These are phyloP conservation scores for Neofusicoccum kwambonambiense DNA, from an alignment of 2,329 filamentous ascomycete species.

Conservation along the genomic window DNA sequence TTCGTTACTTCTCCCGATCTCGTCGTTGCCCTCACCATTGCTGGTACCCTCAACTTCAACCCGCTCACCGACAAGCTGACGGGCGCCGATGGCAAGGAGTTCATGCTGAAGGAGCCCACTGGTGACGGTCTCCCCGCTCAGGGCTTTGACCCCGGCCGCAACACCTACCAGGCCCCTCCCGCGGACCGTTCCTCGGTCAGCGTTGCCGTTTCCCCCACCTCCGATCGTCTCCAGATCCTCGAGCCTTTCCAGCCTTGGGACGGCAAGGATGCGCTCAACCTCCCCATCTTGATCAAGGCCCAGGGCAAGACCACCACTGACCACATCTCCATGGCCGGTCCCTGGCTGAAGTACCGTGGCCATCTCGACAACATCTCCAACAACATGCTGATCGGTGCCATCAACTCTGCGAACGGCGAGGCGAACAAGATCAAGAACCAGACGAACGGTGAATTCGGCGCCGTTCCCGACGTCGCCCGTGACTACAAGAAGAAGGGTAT, in stretches of 20 bases:
- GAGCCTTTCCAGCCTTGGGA: conserved; percentile 85
- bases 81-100: conserved; percentile 95
- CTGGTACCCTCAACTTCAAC: conserved; percentile 88
- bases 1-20: conserved; percentile 91
- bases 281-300: conserved; percentile 95
- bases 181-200: conserved; percentile 68
- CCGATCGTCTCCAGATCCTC: conserved; percentile 92
- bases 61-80: conserved; percentile 88
- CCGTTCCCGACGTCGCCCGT: conserved; percentile 89
- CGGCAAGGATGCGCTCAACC: conserved; percentile 79
- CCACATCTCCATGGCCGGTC: conserved; percentile 95
- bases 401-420: conserved; percentile 93
- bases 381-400: conserved; percentile 98
- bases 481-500: conserved; percentile 98
- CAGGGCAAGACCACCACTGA: conserved; percentile 96
- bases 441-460: conserved; percentile 78
- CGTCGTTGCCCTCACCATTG: conserved; percentile 81
- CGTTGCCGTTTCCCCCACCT: conserved; percentile 83
- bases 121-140: conserved; percentile 75
- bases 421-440: conserved; percentile 97
- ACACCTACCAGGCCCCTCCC: conserved; percentile 96
- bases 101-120: conserved; percentile 76
- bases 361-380: conserved; percentile 99
- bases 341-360: conserved; percentile 98
- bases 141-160: conserved; percentile 86